Evolutionary conservation across 176 grass and related monocot species (phyloP), one percentile per base, ranked within the genome.

Genomic region (Zoysia japonica): DNA sequence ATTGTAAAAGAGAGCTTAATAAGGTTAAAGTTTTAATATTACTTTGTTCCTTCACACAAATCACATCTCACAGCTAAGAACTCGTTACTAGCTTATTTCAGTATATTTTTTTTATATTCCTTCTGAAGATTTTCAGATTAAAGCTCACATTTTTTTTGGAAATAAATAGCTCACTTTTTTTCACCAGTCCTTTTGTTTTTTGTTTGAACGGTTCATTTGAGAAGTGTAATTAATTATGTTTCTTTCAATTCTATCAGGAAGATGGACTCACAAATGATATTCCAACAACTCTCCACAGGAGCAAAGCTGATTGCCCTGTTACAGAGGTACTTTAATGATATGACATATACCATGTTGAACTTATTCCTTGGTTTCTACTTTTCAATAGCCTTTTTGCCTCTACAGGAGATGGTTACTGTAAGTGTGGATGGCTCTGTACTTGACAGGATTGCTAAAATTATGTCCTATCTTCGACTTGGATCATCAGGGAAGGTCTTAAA

Each of bases 401-500:
- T 93, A 72, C 84, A 95, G 96, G 90, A 99, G 79, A 94, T 93
- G 89, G 92, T 95, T 48, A 94, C 92, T 83, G 96, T 99, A 68
- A 91, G 62, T 65, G 62, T 65, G 36, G 62, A 65, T 40, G 62
- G 62, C 90, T 87, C 96, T 84, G 92, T 99, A 41, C 90, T 99
- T 54, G 96, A 98, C 75, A 88, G 96, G 80, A 98, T 98, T 87
- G 92, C 96, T 83, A 99, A 99, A 89, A 99, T 99, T 75, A 95
- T 99, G 96, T 82, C 90, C 64, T 99, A 99, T 78, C 89, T 99
- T 83, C 86, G 96, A 71, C 92, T 99, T 76, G 96, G 96, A 91
- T 95, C 90, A 78, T 95, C 96, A 61, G 96, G 96, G 65, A 99
- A 95, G 78, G 96, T 99, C 68, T 84, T 98, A 53, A 99, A 99